Base-by-base conservation (phyloP, 306 rosid genomes). In the Boehmeria nivea region DNA sequence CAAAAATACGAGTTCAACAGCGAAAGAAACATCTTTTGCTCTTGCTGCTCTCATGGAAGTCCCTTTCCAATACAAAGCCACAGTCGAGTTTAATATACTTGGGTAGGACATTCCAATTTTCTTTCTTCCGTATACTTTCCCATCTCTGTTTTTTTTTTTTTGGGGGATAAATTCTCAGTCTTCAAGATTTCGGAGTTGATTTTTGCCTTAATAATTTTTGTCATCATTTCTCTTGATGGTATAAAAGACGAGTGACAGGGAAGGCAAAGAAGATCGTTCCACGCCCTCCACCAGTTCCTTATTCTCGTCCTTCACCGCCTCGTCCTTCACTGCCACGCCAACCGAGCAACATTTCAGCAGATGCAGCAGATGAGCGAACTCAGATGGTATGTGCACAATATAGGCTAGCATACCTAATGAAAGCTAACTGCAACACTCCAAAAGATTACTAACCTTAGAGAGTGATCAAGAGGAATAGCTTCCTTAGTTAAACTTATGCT, bases 21-120 rank as follows among this genome's bases (percentile, higher is more conserved):
- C 78, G 56, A 84, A 82, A 78, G 95, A 86, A 82, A 64, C 89
- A 48, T 77, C 91, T 50, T 90, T 90, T 69, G 95, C 98, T 72
- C 76, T 90, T 2, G 85, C 91, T 43, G 98, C 95, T 65, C 95
- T 90, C 48, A 90, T 90, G 98, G 95, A 87, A 78, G 76, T 90
- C 46, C 98, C 98, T 1, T 60, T 90, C 69, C 98, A 90, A 69
- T 90, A 82, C 37, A 87, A 84, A 85, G 95, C 98, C 56, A 72
- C 70, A 34, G 2, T 63, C 15, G 95, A 90, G 65, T 58, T 82
- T 17, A 54, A 60, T 39, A 36, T 78, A 51, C 83, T 90, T 17
- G 95, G 98, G 95, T 90, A 75, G 6, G 56, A 2, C 6, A 34
- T 33, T 16, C 18, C 12, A 10, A 28, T 51, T 51, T 51, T 16